A percentile compares a stretch with the other conserved stretches of the same genome.
Conservation (phyloP, 2,329 filamentous ascomycete species). For the Sporothrix curviconia region DNA sequence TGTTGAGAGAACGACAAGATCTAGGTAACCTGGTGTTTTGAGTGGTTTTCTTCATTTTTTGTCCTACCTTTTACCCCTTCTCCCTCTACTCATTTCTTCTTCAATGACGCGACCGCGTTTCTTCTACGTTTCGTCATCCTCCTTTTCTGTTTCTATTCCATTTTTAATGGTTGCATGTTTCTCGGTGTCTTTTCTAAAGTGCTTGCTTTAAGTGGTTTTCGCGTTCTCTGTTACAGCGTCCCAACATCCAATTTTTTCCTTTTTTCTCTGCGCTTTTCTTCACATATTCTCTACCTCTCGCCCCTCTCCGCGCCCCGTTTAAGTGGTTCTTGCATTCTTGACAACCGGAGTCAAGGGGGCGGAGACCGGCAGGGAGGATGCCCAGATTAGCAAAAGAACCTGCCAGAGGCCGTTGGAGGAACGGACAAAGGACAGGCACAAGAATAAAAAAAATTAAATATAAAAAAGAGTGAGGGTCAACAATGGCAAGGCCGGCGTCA, state of each 20-base stretch:
- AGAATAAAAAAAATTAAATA: too few relatives aligned
- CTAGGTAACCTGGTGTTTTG: not conserved
- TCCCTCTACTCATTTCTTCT: not conserved
- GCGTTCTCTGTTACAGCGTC: not conserved
- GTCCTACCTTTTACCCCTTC: not conserved
- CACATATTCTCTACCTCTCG: not conserved
- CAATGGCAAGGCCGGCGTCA: too few relatives aligned
- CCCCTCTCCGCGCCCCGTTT: too few relatives aligned
- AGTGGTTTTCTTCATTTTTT: not conserved
- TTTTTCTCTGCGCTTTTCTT: not conserved
- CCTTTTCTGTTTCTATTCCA: not conserved
- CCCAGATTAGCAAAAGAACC: too few relatives aligned
- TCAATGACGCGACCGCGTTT: not conserved
- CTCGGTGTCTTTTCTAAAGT: constrained; percentile 1
- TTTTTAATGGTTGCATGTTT: not conserved
- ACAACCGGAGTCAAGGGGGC: too few relatives aligned
- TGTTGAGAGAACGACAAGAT: too few relatives aligned
- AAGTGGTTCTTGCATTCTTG: too few relatives aligned
- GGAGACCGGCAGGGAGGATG: too few relatives aligned
- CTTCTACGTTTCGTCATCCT: not conserved
- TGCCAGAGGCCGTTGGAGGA: too few relatives aligned
- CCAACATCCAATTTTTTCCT: not conserved
- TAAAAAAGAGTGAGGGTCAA: too few relatives aligned
- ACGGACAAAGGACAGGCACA: too few relatives aligned
- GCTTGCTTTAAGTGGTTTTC: not conserved